Evolutionary conservation across 129 eudicot genomes (phyloP).

Genomic region (Centaurea solstitialis): DNA sequence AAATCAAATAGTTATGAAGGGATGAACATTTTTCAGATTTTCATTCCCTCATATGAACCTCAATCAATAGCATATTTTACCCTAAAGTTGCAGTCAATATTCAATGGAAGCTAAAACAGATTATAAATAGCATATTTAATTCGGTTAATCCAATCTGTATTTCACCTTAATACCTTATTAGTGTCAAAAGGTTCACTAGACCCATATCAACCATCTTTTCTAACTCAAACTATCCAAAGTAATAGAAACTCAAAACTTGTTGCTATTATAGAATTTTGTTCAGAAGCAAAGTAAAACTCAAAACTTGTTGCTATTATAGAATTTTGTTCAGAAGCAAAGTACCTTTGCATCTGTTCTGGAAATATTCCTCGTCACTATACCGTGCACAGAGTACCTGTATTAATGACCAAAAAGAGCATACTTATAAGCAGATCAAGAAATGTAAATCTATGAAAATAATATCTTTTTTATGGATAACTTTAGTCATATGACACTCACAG

Average conservation of each 20-base stretch:
- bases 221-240: neutral
- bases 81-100: neutral
- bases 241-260: conserved; percentile 8
- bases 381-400: conserved; percentile 91
- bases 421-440: neutral
- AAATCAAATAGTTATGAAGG: neutral
- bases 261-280: neutral
- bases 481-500: conserved; percentile 51
- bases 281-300: conserved; percentile 31
- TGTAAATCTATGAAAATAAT: neutral
- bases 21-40: neutral
- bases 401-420: conserved; percentile 17
- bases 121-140: neutral
- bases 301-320: conserved; percentile 8
- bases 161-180: conserved; percentile 2
- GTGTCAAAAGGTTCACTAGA: neutral
- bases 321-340: conserved; percentile 6
- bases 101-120: neutral
- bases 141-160: neutral
- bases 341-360: conserved; percentile 83
- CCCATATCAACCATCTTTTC: conserved; percentile 1
- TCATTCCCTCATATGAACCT: neutral
- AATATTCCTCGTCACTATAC: conserved; percentile 85
- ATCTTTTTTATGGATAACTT: neutral
- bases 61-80: too few species aligned